Percentiles rank a stretch among this genome's conserved stretches.
These are phyloP conservation scores for Tulasnella sp. DNA, from an alignment of 768 basidiomycete species.

Conservation along the genomic window DNA sequence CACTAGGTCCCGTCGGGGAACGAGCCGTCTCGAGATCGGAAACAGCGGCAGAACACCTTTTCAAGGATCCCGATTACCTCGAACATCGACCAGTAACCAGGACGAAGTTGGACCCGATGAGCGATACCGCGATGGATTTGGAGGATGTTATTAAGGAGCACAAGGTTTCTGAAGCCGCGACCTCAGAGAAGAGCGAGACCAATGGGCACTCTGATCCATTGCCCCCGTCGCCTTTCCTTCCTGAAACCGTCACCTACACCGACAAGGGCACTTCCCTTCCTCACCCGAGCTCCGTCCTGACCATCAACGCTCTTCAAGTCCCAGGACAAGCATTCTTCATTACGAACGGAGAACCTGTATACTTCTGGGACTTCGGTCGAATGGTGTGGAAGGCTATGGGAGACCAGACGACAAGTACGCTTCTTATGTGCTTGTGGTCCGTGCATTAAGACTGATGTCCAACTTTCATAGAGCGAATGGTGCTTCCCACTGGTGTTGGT, in stretches of 20 bases:
- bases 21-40: conserved; percentile 41
- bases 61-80: conserved; percentile 35
- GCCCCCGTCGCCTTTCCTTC: conserved; percentile 10
- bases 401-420: conserved; percentile 19
- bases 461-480: conserved; percentile 23
- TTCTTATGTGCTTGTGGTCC: conserved; percentile 35
- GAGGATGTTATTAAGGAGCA: conserved; percentile 29
- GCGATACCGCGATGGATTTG: conserved; percentile 43
- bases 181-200: background rate
- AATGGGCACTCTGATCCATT: conserved; percentile 4
- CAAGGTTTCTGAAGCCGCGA: conserved; percentile 27
- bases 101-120: conserved; percentile 73
- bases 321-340: conserved; percentile 94
- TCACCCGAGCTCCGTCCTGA: conserved; percentile 11
- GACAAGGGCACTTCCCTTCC: conserved; percentile 12
- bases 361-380: conserved; percentile 92
- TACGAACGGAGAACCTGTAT: conserved; percentile 90
- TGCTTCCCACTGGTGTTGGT: conserved; percentile 54
- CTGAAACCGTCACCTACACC: conserved; percentile 24
- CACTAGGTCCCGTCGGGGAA: conserved; percentile 68
- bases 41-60: conserved; percentile 43
- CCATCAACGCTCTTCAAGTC: conserved; percentile 40
- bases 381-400: conserved; percentile 60
- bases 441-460: conserved; percentile 20
- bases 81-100: conserved; percentile 46